These are phyloP conservation scores for Elaeis guineensis DNA, from an alignment of 176 grass and related monocot species.

Conservation along the genomic window DNA sequence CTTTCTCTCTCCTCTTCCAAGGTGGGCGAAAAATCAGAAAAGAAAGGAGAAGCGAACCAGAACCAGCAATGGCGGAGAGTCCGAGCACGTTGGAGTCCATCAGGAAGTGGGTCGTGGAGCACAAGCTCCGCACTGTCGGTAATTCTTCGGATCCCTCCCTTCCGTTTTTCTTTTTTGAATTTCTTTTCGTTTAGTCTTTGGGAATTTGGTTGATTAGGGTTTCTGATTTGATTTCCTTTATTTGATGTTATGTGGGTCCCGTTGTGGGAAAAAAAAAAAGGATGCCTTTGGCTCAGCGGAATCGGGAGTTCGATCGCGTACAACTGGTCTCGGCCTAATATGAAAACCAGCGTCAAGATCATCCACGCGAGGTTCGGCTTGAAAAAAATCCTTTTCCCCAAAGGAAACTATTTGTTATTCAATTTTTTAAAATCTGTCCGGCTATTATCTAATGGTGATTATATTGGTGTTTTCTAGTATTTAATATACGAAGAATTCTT, in stretches of 20 bases:
- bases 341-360: conserved; percentile 98
- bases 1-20: not conserved
- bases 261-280: conserved; percentile 20
- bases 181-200: not conserved
- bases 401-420: no score
- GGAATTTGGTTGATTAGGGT: conserved; percentile 2
- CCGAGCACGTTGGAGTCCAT: conserved; percentile 58
- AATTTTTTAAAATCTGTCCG: no score
- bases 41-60: conserved; percentile 8
- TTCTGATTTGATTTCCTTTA: conserved; percentile 20
- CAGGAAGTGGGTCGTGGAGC: conserved; percentile 77
- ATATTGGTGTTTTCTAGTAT: no score
- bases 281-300: conserved; percentile 82
- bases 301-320: conserved; percentile 82
- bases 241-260: not conserved
- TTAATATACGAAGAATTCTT: no score
- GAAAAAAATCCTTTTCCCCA: no score
- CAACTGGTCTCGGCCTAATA: conserved; percentile 88
- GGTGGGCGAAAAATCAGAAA: not conserved
- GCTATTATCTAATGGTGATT: no score
- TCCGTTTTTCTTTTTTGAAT: not conserved
- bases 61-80: conserved; percentile 48
- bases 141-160: conserved; percentile 17
- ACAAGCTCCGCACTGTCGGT: conserved; percentile 98
- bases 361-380: conserved; percentile 84